Conservation (phyloP, 495 filamentous ascomycete genomes). For the Xylaria acuta region DNA sequence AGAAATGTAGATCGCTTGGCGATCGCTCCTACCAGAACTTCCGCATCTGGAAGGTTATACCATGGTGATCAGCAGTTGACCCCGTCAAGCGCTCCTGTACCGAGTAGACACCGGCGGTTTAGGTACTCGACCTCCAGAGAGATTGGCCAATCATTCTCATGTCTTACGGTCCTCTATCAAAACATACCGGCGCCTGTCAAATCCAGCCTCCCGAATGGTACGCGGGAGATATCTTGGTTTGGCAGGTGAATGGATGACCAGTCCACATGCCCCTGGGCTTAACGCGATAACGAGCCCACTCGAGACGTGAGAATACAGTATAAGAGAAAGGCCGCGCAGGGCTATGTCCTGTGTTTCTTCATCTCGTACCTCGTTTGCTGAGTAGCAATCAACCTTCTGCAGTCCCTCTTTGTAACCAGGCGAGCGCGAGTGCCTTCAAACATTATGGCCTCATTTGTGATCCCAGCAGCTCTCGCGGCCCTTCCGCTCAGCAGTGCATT, state of each 20-base stretch:
- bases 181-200: background rate
- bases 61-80: background rate
- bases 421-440: background rate
- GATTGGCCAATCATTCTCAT: constrained; percentile 14
- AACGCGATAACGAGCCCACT: background rate
- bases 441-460: constrained; percentile 18
- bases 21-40: constrained; percentile 10
- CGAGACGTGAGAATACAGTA: constrained; percentile 3
- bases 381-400: background rate
- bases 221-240: constrained; percentile 10
- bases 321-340: background rate
- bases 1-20: constrained; percentile 15
- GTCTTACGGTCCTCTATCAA: background rate
- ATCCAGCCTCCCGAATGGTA: background rate
- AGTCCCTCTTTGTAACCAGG: background rate
- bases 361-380: background rate
- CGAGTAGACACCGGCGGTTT: background rate
- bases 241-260: constrained; percentile 15
- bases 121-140: background rate
- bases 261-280: background rate
- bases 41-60: constrained; percentile 15
- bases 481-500: constrained; percentile 7
- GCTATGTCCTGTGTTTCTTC: background rate
- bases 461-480: constrained; percentile 20
- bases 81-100: background rate